Base-by-base conservation (phyloP, 805 yeast species). In the Lipomyces oligophaga region DNA sequence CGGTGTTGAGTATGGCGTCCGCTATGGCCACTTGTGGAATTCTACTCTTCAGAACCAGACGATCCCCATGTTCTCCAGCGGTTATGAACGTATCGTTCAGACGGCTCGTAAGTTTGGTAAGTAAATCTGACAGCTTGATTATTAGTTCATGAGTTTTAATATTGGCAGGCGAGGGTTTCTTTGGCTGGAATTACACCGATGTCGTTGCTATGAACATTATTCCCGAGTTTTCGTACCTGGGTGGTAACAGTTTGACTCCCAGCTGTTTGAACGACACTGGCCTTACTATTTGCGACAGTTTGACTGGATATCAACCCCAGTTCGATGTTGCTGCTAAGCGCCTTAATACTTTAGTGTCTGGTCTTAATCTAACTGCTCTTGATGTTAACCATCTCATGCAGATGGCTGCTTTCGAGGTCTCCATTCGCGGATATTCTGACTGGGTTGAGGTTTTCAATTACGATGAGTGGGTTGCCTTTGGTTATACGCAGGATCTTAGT, bases 211-310 rank as follows among this genome's bases (percentile, higher is more conserved):
- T 75, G 34, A 58, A 67, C 26, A 64, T 74, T 8, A 57, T 80
- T 19, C 68, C 71, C 35, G 86, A 81, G 60, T 66, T 66, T 38
- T 63, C 60, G 6, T 52, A 57, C 3, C 69, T 67, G 58, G 86
- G 86, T 27, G 81, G 77, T 25, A 75, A 80, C 63, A 71, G 83
- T 3, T 66, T 81, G 62, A 76, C 83, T 5, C 78, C 84, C n/a
- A 67, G 74, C 20, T 61, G 66, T 43, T 10, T 13, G 8, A 8
- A 26, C 13, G 72, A 71, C 10, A 75, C 78, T 58, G 60, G 60
- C 22, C 67, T 70, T 21, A 71, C 62, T 45, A 19, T 47, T 10
- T 26, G 30, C 30, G 13, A 26, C 11, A 13, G 30, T 10, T 13
- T 26, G 30, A 26, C 30, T 10, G 22, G 54, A 2, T 37, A 39